phyloP scores from a whole-genome alignment of 352 stramenopile species.

The Globisporangium spinosum region DNA sequence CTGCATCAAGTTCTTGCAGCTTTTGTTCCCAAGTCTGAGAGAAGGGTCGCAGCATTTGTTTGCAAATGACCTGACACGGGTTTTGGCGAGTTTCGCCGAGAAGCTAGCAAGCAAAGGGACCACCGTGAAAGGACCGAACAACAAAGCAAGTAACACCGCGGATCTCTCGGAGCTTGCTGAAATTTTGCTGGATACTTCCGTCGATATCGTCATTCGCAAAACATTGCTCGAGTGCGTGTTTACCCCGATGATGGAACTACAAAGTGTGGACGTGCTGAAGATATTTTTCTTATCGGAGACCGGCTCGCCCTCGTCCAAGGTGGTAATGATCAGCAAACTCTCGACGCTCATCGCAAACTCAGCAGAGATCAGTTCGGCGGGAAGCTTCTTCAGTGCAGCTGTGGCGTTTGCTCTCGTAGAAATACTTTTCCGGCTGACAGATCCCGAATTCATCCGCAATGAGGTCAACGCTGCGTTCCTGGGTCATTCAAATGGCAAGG shows the following conservation, averaged over 20 bases:
- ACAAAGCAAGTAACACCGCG: slow-evolving; percentile 8
- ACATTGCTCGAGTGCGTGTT: slow-evolving; percentile 47
- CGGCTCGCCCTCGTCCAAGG: slow-evolving; percentile 17
- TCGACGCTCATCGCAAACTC: slow-evolving; percentile 54
- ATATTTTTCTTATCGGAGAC: slow-evolving; percentile 48
- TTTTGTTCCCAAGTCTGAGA: slow-evolving; percentile 61
- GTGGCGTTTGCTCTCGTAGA: slow-evolving; percentile 65
- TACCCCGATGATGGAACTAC: slow-evolving; percentile 44
- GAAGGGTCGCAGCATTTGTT: slow-evolving; percentile 62
- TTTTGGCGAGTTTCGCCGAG: slow-evolving; percentile 38
- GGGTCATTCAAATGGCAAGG: slow-evolving; percentile 65
- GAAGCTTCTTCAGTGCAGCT: slow-evolving; percentile 41
- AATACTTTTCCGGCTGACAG: slow-evolving; percentile 56
- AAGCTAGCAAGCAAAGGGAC: slow-evolving; percentile 14
- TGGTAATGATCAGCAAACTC: slow-evolving; percentile 43
- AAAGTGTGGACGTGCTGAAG: slow-evolving; percentile 29
- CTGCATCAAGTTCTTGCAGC: slow-evolving; percentile 37
- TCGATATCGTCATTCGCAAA: slow-evolving; percentile 38
- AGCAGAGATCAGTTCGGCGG: slow-evolving; percentile 31
- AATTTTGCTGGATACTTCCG: slow-evolving; percentile 35
- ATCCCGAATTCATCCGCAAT: slow-evolving; percentile 59
- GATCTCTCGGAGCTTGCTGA: slow-evolving; percentile 35
- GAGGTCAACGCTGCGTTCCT: slow-evolving; percentile 72
- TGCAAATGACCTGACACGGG: slow-evolving; percentile 39
- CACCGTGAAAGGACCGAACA: background rate